A percentile compares a stretch with the other conserved stretches of the same genome.
phyloP scores from a whole-genome alignment of 176 grass and related monocot genomes.

The Tuctoria greenei region DNA sequence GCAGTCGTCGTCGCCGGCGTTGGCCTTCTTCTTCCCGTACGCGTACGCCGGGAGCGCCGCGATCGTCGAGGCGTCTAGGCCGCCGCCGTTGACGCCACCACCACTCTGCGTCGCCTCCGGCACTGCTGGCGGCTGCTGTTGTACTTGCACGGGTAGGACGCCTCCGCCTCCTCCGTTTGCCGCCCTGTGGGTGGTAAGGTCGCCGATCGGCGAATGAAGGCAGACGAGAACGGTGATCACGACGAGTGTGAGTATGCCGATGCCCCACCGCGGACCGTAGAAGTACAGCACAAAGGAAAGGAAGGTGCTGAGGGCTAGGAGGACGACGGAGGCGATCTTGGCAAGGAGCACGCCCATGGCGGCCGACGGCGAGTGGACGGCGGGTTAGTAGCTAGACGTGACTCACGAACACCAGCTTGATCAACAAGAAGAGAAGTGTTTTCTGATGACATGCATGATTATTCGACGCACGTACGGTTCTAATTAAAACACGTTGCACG shows the following conservation, averaged over 20 bases:
- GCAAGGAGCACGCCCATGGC: background rate
- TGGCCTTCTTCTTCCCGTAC: background rate
- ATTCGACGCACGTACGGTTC: background rate
- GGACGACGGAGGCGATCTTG: background rate
- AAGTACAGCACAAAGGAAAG: background rate
- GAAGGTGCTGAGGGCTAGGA: background rate
- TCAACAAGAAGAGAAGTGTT: background rate
- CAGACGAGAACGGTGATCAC: background rate
- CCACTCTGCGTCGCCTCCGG: background rate
- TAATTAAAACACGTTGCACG: background rate
- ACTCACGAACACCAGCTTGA: too few species aligned
- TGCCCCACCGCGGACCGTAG: background rate
- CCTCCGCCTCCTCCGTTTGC: background rate
- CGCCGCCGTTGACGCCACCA: background rate
- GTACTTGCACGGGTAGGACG: background rate
- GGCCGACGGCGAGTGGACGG: too few species aligned
- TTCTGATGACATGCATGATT: background rate
- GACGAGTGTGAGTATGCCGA: background rate
- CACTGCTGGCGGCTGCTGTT: background rate
- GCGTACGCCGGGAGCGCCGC: slow-evolving; percentile 9
- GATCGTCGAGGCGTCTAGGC: background rate
- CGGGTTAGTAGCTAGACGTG: too few species aligned
- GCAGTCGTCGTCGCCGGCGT: slow-evolving; percentile 5
- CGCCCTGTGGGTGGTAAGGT: background rate
- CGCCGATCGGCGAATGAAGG: background rate